phyloP scores from a whole-genome alignment of 805 yeast species.

The Phaffomyces thermotolerans region DNA sequence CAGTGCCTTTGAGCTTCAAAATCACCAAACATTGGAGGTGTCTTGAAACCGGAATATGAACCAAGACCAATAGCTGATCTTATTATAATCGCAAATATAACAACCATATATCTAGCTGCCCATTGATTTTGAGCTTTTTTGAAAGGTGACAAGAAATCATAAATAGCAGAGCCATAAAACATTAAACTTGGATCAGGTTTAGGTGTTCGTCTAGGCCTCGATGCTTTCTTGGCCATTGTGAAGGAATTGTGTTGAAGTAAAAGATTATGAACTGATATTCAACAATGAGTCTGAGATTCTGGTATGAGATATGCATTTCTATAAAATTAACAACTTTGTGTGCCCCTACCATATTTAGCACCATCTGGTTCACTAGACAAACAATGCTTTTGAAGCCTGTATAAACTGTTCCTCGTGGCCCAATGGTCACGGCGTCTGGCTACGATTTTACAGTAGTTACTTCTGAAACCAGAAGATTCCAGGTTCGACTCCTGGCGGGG shows the following conservation, averaged over 20 bases:
- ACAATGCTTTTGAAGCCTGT: background rate
- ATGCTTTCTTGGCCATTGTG: background rate
- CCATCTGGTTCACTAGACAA: background rate
- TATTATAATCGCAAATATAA: slow-evolving; percentile 65
- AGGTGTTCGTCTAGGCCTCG: background rate
- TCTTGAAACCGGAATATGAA: slow-evolving; percentile 65
- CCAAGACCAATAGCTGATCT: slow-evolving; percentile 88
- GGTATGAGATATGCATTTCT: no score
- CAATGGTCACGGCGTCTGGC: slow-evolving; percentile 74
- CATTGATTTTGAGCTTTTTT: slow-evolving; percentile 81
- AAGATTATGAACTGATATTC: background rate
- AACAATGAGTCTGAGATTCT: no score
- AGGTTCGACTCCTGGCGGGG: slow-evolving; percentile 32
- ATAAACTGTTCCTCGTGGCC: slow-evolving; percentile 58
- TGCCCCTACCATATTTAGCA: background rate
- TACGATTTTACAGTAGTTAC: slow-evolving; percentile 41
- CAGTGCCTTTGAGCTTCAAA: slow-evolving; percentile 98
- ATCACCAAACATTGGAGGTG: slow-evolving; percentile 85
- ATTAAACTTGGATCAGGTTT: slow-evolving; percentile 11
- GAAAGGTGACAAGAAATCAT: slow-evolving; percentile 73
- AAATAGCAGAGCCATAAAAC: slow-evolving; percentile 57
- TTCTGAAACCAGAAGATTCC: slow-evolving; percentile 32
- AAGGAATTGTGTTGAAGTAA: background rate
- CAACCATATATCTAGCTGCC: slow-evolving; percentile 75
- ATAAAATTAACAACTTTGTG: no score